These are phyloP conservation scores for Leccinum angustisporum DNA, from an alignment of 1,284 basidiomycete species.

Conservation along the genomic window DNA sequence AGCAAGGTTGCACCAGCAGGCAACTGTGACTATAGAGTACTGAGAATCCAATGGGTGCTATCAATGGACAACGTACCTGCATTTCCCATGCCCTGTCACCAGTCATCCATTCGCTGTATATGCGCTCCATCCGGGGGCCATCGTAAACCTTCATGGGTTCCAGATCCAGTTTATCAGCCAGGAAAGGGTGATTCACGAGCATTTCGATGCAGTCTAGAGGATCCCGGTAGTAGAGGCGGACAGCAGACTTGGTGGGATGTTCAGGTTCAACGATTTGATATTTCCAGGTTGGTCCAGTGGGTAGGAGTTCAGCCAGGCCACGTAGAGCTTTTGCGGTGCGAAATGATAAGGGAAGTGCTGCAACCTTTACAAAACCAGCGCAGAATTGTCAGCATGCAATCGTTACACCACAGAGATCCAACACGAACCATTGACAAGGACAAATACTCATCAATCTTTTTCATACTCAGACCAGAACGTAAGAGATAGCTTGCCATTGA, in stretches of 20 bases:
- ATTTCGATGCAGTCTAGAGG: background rate
- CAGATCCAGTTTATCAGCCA: background rate
- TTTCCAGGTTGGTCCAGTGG: background rate
- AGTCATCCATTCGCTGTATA: background rate
- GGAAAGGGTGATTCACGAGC: background rate
- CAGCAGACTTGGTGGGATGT: background rate
- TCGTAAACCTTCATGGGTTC: background rate
- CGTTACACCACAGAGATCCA: background rate
- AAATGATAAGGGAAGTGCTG: background rate
- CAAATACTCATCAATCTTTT: background rate
- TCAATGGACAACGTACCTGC: background rate
- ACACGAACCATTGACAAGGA: background rate
- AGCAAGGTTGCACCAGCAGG: background rate
- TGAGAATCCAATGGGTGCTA: background rate
- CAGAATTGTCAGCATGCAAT: background rate
- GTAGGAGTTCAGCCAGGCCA: background rate
- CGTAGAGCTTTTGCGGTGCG: background rate
- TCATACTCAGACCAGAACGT: background rate
- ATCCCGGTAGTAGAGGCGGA: background rate
- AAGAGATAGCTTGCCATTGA: background rate
- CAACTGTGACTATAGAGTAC: background rate
- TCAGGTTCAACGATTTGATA: background rate
- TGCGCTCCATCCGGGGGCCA: background rate
- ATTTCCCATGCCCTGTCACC: background rate
- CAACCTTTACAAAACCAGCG: background rate